Base-by-base conservation (phyloP, 2,329 filamentous ascomycete genomes). In the Neofusicoccum parvum region DNA sequence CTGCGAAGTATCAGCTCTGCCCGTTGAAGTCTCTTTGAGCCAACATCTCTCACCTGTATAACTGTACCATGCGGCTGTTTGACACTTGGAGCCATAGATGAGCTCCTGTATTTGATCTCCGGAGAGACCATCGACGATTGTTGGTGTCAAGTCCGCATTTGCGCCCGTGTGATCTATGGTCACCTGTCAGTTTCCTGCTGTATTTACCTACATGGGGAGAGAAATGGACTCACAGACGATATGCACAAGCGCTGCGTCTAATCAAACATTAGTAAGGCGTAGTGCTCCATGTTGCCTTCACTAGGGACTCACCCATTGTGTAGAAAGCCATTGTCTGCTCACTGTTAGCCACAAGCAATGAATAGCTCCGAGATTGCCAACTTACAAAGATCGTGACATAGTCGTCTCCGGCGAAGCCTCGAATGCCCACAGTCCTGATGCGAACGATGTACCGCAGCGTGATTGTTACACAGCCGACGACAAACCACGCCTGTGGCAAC, bases 321-420 rank as follows among this genome's bases (percentile, higher is more conserved):
- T 77, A 80, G 48, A 78, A 76, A 15, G 73, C 66, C 0, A 75
- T 45, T 3, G 46, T 60, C 63, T 60, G 56, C n/a, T 7, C 27
- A 20, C 6, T n/a, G n/a, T 53, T 36, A 53, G 49, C n/a, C 49
- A 32, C 15, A 27, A 3, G n/a, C 12, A 27, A 4, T 10, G 7
- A 1, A 23, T 10, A 3, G 10, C 7, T 27, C 14, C 11, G 32
- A 12, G 10, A 9, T 7, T 4, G 9, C 17, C 9, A 12, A 60
- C 56, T 50, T 12, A 79, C 76, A 1, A 77, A 60, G 11, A 76
- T n/a, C 0, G 75, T 70, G 36, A 80, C 73, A 11, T 76, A 74
- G 62, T 81, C 79, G 66, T 81, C 80, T 5, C 79, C 76, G 23
- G 76, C 72, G 3, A 80, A 69, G 0, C 77, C 73, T n/a, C 73